Conservation (phyloP, 2,329 filamentous ascomycete genomes). For the Sporothrix brasiliensis region DNA sequence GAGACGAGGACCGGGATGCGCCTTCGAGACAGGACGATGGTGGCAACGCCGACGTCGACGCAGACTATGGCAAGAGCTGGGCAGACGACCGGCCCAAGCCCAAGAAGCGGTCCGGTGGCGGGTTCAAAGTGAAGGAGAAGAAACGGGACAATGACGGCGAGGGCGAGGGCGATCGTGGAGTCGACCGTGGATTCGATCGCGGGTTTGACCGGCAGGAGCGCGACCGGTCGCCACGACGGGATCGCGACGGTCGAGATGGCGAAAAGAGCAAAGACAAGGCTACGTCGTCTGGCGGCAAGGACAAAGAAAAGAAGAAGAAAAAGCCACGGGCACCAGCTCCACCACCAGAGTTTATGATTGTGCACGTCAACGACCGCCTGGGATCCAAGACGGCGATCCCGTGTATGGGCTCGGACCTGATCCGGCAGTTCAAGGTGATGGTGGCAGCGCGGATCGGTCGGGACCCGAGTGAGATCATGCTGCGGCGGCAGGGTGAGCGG, state of each 20-base stretch:
- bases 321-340: background rate
- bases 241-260: constrained; percentile 35
- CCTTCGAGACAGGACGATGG: constrained; percentile 35
- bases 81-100: constrained; percentile 41
- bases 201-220: constrained; percentile 44
- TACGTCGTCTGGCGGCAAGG: background rate
- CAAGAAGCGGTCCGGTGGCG: constrained; percentile 43
- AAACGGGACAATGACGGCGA: constrained; percentile 50
- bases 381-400: constrained; percentile 95
- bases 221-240: constrained; percentile 30
- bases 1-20: background rate
- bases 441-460: constrained; percentile 87
- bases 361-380: constrained; percentile 91
- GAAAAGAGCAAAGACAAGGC: constrained; percentile 28
- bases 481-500: constrained; percentile 88
- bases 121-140: constrained; percentile 64
- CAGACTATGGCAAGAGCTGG: constrained; percentile 39
- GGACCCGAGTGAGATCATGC: constrained; percentile 85
- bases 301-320: constrained; percentile 56
- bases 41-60: constrained; percentile 26
- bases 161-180: constrained; percentile 38
- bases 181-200: constrained; percentile 36
- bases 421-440: constrained; percentile 87
- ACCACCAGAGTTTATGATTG: constrained; percentile 67
- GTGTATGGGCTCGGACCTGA: constrained; percentile 79